Conservation (phyloP, 306 rosid genomes). For the Fragaria ananassa region DNA sequence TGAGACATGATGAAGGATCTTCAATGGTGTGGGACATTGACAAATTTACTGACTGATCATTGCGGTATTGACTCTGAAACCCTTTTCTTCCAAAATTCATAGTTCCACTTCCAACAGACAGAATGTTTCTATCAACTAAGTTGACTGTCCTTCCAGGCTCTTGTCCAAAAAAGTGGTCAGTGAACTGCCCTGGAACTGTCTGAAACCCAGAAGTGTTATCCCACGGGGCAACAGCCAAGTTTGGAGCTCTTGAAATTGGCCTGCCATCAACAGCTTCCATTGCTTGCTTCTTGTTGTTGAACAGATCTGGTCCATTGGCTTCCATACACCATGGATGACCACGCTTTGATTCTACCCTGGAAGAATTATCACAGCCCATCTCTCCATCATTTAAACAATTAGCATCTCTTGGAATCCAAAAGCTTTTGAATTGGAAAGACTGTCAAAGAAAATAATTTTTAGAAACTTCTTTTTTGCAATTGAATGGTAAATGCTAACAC, state of each 20-base stretch:
- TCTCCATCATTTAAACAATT: constrained; percentile 77
- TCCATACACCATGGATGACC: constrained; percentile 82
- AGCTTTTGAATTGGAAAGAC: constrained; percentile 84
- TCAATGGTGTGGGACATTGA: constrained; percentile 60
- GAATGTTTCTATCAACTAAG: constrained; percentile 62
- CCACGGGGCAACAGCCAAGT: constrained; percentile 62
- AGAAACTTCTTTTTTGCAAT: neutral
- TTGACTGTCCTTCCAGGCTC: constrained; percentile 50
- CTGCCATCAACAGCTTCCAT: constrained; percentile 56
- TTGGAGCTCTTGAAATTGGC: constrained; percentile 58
- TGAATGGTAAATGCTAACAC: constrained; percentile 2
- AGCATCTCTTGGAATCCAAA: constrained; percentile 71
- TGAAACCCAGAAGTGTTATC: constrained; percentile 71
- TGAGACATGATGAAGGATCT: constrained; percentile 66
- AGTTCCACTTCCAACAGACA: constrained; percentile 57
- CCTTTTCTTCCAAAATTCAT: constrained; percentile 55
- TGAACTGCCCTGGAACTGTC: constrained; percentile 61
- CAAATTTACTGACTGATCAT: constrained; percentile 59
- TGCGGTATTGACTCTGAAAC: constrained; percentile 60
- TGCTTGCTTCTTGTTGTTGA: constrained; percentile 76
- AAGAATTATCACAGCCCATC: constrained; percentile 65
- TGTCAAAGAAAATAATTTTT: constrained; percentile 32
- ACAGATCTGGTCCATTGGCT: constrained; percentile 51
- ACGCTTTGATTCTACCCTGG: constrained; percentile 75
- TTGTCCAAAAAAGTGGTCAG: constrained; percentile 73